These are phyloP conservation scores for Lepraria neglecta DNA, from an alignment of 495 filamentous ascomycete species.

Conservation along the genomic window DNA sequence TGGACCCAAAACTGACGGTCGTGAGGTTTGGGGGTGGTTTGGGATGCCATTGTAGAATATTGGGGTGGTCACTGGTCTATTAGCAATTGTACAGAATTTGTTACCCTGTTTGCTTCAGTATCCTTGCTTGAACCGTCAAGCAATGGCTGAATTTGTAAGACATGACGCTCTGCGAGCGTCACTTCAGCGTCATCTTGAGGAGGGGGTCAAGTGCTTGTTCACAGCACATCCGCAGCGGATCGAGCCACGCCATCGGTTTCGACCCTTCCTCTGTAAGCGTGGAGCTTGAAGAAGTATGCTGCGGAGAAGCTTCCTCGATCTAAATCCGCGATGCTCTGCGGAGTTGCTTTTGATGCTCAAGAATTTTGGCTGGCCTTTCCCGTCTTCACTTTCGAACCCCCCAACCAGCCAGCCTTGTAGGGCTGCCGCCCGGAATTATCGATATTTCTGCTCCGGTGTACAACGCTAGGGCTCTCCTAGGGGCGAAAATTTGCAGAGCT, in stretches of 20 bases:
- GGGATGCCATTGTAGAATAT: constrained; percentile 8
- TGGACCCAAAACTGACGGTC: constrained; percentile 27
- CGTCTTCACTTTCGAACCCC: neutral
- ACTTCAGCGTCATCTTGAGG: constrained; percentile 15
- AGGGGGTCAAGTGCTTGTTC: neutral
- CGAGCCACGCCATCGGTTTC: neutral
- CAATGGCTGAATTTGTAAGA: constrained; percentile 1
- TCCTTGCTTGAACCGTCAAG: neutral
- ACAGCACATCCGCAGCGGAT: neutral
- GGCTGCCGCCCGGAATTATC: too few relatives aligned
- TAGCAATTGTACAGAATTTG: neutral
- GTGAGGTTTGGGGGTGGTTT: neutral
- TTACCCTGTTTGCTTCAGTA: neutral
- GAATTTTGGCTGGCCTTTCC: neutral
- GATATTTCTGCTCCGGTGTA: too few relatives aligned
- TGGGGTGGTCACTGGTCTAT: neutral
- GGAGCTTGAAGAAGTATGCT: neutral
- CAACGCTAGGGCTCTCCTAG: too few relatives aligned
- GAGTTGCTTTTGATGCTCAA: neutral
- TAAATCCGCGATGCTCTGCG: neutral
- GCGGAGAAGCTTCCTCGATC: too few relatives aligned
- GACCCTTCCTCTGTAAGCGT: neutral
- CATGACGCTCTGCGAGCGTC: constrained; percentile 19
- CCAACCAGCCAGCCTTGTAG: too few relatives aligned
- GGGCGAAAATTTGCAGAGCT: too few relatives aligned